Evolutionary conservation across 108 stramenopile species (phyloP), one percentile per base, ranked within the genome.

Genomic region (Skeletonema marinoi): DNA sequence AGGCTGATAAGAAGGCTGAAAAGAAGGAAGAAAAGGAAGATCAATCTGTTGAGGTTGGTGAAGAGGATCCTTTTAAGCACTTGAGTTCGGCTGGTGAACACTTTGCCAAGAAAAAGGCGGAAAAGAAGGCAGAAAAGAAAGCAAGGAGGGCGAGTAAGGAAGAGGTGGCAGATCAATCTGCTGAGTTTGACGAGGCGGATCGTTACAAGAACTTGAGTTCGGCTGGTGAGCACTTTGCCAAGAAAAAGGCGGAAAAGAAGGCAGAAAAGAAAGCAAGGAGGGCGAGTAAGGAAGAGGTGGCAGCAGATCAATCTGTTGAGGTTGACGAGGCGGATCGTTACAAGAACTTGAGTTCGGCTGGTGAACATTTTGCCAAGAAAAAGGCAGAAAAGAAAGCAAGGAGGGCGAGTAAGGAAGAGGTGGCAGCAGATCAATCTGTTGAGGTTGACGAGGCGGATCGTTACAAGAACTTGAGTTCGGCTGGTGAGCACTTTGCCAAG

Each of bases 221-320:
- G 9, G 62, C 62, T 32, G 39, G 31, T 14, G 39, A 63, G 5
- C 38, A 42, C 14, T 42, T 63, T 14, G 62, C 62, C 1, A 4
- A 16, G 35, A 63, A 35, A 25, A 63, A 63, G 39, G 19, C 62
- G 10, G 62, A 63, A 35, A 38, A 63, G 29, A 63, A 60, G 60
- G 2, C 60, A 4, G 8, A 32, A 32, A 60, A 42, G 62, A 33
- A 35, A 16, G 32, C 13, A 13, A 61, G 17, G 60, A 61, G 46
- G 46, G 46, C n/a, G 46, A 48, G 46, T 48, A 36, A 36, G 36
- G 1, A 25, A 25, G 25, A n/a, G n/a, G n/a, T n/a, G 25, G 25
- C 0, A 0, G 25, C 25, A 25, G 25, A 25, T 25, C 25, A 25
- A 25, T 25, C 25, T 25, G 25, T 25, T 25, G 25, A 25, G 25